Percentiles rank a stretch among this genome's conserved stretches.
These are phyloP conservation scores for Colletotrichum sidae DNA, from an alignment of 2,329 filamentous ascomycete genomes.

Conservation along the genomic window DNA sequence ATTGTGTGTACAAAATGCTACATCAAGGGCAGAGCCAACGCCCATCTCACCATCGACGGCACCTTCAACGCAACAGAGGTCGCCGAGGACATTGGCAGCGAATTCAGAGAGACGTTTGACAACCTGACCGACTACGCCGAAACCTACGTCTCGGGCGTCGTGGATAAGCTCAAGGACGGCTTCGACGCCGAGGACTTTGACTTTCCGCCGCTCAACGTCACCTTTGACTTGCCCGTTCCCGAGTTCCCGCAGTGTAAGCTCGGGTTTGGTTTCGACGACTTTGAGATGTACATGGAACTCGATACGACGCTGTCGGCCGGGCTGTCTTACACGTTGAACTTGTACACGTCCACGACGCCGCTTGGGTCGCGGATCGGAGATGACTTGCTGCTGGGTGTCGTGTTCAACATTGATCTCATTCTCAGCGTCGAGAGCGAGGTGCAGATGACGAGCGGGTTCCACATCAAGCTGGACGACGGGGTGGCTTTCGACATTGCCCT, in stretches of 20 bases:
- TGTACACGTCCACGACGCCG: conserved; percentile 59
- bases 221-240: conserved; percentile 57
- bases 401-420: conserved; percentile 64
- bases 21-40: conserved; percentile 58
- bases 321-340: conserved; percentile 59
- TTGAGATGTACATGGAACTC: conserved; percentile 64
- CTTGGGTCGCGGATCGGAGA: conserved; percentile 55
- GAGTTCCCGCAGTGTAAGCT: conserved; percentile 57
- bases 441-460: conserved; percentile 65
- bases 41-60: conserved; percentile 54
- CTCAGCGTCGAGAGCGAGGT: conserved; percentile 59
- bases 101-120: conserved; percentile 46
- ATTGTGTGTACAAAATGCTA: conserved; percentile 63
- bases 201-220: conserved; percentile 52
- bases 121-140: conserved; percentile 50
- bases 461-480: conserved; percentile 65
- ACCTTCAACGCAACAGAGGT: conserved; percentile 53
- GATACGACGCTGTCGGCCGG: conserved; percentile 55
- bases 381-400: conserved; percentile 55
- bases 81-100: conserved; percentile 47
- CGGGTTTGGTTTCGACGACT: conserved; percentile 59
- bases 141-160: conserved; percentile 46
- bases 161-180: conserved; percentile 43
- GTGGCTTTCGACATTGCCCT: conserved; percentile 60
- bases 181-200: conserved; percentile 46